Conservation (phyloP, 768 basidiomycete genomes). For the Leccinum subgranulosum region DNA sequence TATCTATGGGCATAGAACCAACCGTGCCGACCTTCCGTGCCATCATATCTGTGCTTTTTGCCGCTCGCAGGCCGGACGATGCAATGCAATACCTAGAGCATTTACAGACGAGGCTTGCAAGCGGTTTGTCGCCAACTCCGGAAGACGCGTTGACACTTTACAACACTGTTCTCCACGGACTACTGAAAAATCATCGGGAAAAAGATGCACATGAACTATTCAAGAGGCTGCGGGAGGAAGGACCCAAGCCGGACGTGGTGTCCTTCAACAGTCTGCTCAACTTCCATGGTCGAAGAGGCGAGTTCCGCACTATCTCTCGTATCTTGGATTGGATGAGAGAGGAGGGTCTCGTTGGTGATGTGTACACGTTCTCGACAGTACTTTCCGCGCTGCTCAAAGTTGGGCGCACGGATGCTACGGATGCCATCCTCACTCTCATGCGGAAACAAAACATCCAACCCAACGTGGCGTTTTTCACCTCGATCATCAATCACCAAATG, state of each 20-base stretch:
- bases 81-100: conserved; percentile 50
- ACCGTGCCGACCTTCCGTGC: conserved; percentile 66
- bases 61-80: conserved; percentile 45
- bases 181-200: conserved; percentile 47
- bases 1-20: conserved; percentile 50
- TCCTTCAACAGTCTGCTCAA: conserved; percentile 81
- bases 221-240: conserved; percentile 41
- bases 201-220: conserved; percentile 42
- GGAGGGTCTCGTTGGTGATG: conserved; percentile 62
- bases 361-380: conserved; percentile 84
- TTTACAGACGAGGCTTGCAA: conserved; percentile 37
- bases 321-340: conserved; percentile 57
- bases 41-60: conserved; percentile 60
- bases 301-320: conserved; percentile 59
- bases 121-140: conserved; percentile 24
- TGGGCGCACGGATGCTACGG: conserved; percentile 62
- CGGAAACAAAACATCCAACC: conserved; percentile 66
- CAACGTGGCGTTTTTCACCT: conserved; percentile 72
- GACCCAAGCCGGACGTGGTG: conserved; percentile 66
- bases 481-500: conserved; percentile 77
- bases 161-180: conserved; percentile 72
- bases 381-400: conserved; percentile 73
- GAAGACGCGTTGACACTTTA: conserved; percentile 46
- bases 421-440: conserved; percentile 71
- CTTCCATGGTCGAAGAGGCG: conserved; percentile 58